Percentiles rank a stretch among this genome's conserved stretches.
Conservation (phyloP, 176 grass and related monocot species). For the Zizania latifolia region DNA sequence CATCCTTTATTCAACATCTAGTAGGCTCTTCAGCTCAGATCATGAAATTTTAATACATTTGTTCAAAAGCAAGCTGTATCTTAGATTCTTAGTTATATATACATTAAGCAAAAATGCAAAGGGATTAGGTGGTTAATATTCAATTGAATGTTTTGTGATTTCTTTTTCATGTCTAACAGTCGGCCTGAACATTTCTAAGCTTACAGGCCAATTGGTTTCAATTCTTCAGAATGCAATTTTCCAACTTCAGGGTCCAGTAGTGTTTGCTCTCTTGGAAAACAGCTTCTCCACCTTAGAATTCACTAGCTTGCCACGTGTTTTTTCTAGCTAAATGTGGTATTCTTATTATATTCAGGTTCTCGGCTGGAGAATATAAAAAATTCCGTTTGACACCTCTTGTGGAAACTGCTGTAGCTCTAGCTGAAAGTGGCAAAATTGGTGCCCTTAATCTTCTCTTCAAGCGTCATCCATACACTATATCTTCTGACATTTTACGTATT, state of each 20-base stretch:
- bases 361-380: slow-evolving; percentile 63
- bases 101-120: not conserved
- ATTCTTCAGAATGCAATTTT: slow-evolving; percentile 1
- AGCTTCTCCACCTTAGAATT: not conserved
- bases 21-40: not conserved
- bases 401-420: slow-evolving; percentile 64
- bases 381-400: slow-evolving; percentile 64
- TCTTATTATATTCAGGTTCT: slow-evolving; percentile 66
- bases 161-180: slow-evolving; percentile 4
- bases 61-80: not conserved
- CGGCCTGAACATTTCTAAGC: not conserved
- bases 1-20: not conserved
- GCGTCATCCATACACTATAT: slow-evolving; percentile 86
- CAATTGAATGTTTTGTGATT: slow-evolving; percentile 13
- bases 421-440: slow-evolving; percentile 93
- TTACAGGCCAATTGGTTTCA: not conserved
- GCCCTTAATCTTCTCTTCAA: slow-evolving; percentile 95
- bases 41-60: not conserved
- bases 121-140: not conserved
- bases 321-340: slow-evolving; percentile 24
- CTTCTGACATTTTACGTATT: slow-evolving; percentile 53
- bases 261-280: slow-evolving; percentile 19
- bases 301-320: slow-evolving; percentile 13
- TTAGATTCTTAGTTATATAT: slow-evolving; percentile 2
- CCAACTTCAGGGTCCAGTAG: not conserved